Conservation (phyloP, 1,139 yeast species). For the Spathaspora sp. region DNA sequence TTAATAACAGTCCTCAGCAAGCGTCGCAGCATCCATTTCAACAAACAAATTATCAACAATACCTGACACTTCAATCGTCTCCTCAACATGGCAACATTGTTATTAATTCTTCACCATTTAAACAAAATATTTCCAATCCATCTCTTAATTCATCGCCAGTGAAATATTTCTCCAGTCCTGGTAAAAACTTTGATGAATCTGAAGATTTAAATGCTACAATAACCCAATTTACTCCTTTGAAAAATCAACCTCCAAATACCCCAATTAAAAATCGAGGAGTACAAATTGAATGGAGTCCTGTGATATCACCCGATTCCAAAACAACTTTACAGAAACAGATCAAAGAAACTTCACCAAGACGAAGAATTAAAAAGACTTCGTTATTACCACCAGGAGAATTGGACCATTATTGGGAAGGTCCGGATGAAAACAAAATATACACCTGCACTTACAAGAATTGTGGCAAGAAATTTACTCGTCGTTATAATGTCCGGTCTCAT, state of each 20-base stretch:
- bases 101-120: conserved; percentile 15
- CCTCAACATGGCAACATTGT: background rate
- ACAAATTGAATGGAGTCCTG: conserved; percentile 54
- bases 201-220: conserved; percentile 43
- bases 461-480: conserved; percentile 79
- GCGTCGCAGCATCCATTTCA: conserved; percentile 8
- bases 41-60: background rate
- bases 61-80: conserved; percentile 22
- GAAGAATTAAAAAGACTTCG: conserved; percentile 58
- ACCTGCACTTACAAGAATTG: conserved; percentile 79
- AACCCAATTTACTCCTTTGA: conserved; percentile 42
- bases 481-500: conserved; percentile 95
- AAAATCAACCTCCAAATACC: conserved; percentile 32
- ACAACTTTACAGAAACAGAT: conserved; percentile 36
- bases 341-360: conserved; percentile 40
- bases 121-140: conserved; percentile 11
- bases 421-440: conserved; percentile 65
- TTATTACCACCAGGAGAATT: conserved; percentile 88
- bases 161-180: conserved; percentile 28
- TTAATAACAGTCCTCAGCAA: conserved; percentile 6
- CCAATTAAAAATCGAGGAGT: conserved; percentile 23
- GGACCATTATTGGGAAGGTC: conserved; percentile 81
- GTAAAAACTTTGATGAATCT: conserved; percentile 19
- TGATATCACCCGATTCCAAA: conserved; percentile 46
- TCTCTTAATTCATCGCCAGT: conserved; percentile 30